Evolutionary conservation across 805 yeast species (phyloP).

Genomic region (Cyberlindnera mississippiensis): DNA sequence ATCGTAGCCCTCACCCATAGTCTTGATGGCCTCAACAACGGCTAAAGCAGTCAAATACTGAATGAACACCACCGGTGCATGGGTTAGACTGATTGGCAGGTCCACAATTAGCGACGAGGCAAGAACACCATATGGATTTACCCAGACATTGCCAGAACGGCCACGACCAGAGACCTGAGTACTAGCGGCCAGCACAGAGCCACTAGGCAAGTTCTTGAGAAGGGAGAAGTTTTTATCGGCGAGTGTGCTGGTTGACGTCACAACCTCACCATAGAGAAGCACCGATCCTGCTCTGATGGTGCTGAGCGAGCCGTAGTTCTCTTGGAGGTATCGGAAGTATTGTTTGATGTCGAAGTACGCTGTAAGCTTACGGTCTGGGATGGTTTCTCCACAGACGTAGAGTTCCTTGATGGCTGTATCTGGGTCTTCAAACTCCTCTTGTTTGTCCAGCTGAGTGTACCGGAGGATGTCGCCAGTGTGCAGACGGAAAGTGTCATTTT

Average conservation of each 20-base stretch:
- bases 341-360: constrained; percentile 66
- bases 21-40: constrained; percentile 67
- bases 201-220: constrained; percentile 61
- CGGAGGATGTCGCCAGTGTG: constrained; percentile 35
- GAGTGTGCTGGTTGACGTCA: constrained; percentile 80
- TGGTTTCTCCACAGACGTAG: constrained; percentile 38
- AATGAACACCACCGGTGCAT: constrained; percentile 69
- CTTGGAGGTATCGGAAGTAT: constrained; percentile 47
- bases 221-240: constrained; percentile 68
- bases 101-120: constrained; percentile 73
- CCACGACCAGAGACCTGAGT: constrained; percentile 91
- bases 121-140: constrained; percentile 87
- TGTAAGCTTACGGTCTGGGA: constrained; percentile 52
- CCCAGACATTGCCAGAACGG: constrained; percentile 93
- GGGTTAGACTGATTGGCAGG: constrained; percentile 40
- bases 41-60: constrained; percentile 88
- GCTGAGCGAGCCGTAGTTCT: constrained; percentile 29
- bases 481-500: constrained; percentile 52
- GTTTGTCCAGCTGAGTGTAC: constrained; percentile 26
- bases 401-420: constrained; percentile 54
- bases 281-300: constrained; percentile 51
- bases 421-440: constrained; percentile 47
- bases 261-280: constrained; percentile 78
- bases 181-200: constrained; percentile 64
- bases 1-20: constrained; percentile 59